Conservation (phyloP, 2,329 filamentous ascomycete genomes). For the Penicillium brasilianum region DNA sequence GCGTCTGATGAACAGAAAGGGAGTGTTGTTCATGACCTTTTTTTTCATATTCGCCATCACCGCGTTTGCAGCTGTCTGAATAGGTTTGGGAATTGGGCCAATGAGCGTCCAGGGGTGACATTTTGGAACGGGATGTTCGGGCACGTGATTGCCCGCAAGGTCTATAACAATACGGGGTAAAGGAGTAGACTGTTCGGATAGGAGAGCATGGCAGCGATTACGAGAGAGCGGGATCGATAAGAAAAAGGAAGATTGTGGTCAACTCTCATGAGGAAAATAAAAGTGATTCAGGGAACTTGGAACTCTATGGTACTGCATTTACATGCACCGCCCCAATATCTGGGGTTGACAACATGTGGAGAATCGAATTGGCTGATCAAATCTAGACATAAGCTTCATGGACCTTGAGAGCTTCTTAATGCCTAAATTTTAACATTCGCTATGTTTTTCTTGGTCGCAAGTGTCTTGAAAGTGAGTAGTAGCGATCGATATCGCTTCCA, state of each 20-base stretch:
- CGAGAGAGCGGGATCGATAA: background rate
- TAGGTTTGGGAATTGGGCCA: conserved; percentile 2
- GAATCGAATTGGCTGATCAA: background rate
- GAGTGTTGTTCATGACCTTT: background rate
- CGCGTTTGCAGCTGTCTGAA: background rate
- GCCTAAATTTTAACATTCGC: background rate
- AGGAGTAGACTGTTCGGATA: background rate
- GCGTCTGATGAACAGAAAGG: background rate
- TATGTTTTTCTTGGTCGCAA: background rate
- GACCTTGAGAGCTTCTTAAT: background rate
- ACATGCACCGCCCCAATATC: background rate
- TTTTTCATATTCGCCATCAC: background rate
- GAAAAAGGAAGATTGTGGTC: background rate
- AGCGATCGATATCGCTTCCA: background rate
- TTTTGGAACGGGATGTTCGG: background rate
- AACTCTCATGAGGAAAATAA: background rate
- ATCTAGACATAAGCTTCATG: background rate
- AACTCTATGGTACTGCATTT: background rate
- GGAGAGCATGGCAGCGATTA: background rate
- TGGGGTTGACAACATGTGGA: too few relatives aligned
- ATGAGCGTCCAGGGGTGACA: conserved; percentile 15
- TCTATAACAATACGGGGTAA: background rate
- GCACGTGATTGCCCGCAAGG: conserved; percentile 4
- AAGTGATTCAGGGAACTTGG: background rate
- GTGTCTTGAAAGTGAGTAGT: too few relatives aligned